Conservation (phyloP, 2,329 filamentous ascomycete species). For the Leptographium galeiforme region DNA sequence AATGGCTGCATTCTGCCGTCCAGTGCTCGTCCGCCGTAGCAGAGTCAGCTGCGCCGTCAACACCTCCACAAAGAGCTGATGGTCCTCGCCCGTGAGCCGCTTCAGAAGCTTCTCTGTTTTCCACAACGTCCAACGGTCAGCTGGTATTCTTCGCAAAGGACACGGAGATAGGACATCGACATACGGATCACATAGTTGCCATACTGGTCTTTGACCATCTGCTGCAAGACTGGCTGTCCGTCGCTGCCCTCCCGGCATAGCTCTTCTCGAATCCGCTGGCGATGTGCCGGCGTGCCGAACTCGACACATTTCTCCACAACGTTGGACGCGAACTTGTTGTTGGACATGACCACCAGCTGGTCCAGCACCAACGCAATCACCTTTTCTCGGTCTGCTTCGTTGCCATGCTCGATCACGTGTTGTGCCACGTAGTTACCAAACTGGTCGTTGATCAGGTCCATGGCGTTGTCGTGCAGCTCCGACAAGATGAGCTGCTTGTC, state of each 20-base stretch:
- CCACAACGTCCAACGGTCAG: conserved; percentile 9
- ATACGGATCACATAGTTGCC: conserved; percentile 96
- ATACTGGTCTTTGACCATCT: conserved; percentile 78
- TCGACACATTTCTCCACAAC: conserved; percentile 90
- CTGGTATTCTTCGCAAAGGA: too few relatives aligned
- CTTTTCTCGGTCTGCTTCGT: conserved; percentile 54
- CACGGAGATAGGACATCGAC: conserved; percentile 23
- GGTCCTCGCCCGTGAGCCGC: conserved; percentile 46
- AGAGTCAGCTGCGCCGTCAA: conserved; percentile 48
- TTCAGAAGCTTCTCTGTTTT: conserved; percentile 63
- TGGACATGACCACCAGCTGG: conserved; percentile 63
- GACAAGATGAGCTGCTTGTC: conserved; percentile 60
- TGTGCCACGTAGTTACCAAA: conserved; percentile 96
- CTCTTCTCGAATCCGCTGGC: conserved; percentile 51
- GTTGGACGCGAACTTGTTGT: conserved; percentile 94
- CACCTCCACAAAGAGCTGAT: conserved; percentile 44
- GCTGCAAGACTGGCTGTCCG: conserved; percentile 56
- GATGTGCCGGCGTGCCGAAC: conserved; percentile 55
- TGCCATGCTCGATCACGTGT: conserved; percentile 72
- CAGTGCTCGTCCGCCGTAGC: conserved; percentile 50
- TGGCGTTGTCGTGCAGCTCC: conserved; percentile 63
- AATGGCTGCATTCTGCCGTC: conserved; percentile 53
- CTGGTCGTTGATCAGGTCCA: conserved; percentile 66
- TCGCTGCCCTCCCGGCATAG: conserved; percentile 47
- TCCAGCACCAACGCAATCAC: conserved; percentile 63